phyloP scores from a whole-genome alignment of 331 rosid genomes.

The Acacia concinna region DNA sequence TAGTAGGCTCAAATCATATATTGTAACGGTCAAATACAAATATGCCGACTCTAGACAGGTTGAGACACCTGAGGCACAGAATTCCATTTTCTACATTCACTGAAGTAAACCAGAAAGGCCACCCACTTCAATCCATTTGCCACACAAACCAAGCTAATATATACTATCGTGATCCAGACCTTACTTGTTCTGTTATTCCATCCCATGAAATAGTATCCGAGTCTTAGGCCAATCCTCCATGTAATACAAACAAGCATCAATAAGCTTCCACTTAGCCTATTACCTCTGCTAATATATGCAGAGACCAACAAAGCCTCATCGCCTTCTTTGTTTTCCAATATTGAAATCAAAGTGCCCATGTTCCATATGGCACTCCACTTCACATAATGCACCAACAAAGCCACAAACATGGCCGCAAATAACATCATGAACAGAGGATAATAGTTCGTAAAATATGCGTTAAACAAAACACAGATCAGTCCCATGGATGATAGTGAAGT shows the following conservation, averaged over 20 bases:
- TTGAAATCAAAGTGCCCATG: slow-evolving; percentile 45
- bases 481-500: slow-evolving; percentile 15
- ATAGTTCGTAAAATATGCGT: neutral
- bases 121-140: slow-evolving; percentile 26
- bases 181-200: slow-evolving; percentile 15
- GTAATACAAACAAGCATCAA: slow-evolving; percentile 40
- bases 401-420: neutral
- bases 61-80: slow-evolving; percentile 28
- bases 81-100: slow-evolving; percentile 33
- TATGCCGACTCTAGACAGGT: neutral
- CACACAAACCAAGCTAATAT: slow-evolving; percentile 22
- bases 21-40: neutral
- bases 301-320: slow-evolving; percentile 34
- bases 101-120: slow-evolving; percentile 40
- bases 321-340: slow-evolving; percentile 39
- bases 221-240: slow-evolving; percentile 37
- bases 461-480: slow-evolving; percentile 15
- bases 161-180: neutral
- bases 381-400: slow-evolving; percentile 23
- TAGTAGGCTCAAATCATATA: neutral
- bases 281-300: slow-evolving; percentile 36
- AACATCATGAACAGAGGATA: neutral
- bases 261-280: slow-evolving; percentile 29
- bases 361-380: slow-evolving; percentile 49
- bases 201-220: slow-evolving; percentile 27